phyloP scores from a whole-genome alignment of 441 rosid species.

The Erodium texanum region DNA sequence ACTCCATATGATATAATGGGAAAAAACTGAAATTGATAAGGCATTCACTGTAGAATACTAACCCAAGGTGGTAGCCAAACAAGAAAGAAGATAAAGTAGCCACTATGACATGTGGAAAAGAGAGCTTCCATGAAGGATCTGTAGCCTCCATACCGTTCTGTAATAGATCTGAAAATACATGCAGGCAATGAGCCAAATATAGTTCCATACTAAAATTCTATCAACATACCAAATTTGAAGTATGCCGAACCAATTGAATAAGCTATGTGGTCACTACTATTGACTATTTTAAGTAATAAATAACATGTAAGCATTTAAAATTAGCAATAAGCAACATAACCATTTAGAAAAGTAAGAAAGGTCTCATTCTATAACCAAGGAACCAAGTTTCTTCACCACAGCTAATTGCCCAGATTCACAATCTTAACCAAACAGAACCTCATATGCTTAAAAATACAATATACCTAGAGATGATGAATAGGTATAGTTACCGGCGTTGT shows the following conservation, averaged over 20 bases:
- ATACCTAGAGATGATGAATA: constrained; percentile 1
- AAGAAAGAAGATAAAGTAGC: constrained; percentile 51
- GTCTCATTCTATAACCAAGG: no score
- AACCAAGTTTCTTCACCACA: no score
- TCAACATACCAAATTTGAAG: no score
- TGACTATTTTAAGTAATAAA: no score
- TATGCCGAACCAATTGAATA: no score
- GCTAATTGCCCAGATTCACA: no score
- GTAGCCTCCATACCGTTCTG: constrained; percentile 31
- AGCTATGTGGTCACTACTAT: no score
- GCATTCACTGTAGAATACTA: constrained; percentile 20
- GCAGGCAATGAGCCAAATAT: constrained; percentile 16
- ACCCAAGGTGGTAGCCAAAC: constrained; percentile 66
- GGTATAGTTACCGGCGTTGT: constrained; percentile 33
- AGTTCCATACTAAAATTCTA: not conserved
- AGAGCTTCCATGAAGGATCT: constrained; percentile 56
- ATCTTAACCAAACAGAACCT: not conserved
- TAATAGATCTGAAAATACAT: constrained; percentile 32
- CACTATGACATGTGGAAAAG: constrained; percentile 47
- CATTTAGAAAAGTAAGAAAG: no score
- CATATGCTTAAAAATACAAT: not conserved
- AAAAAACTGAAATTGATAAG: not conserved
- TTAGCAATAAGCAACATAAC: no score
- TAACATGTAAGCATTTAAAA: no score
- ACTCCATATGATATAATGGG: not conserved